phyloP scores from a whole-genome alignment of 495 filamentous ascomycete species.

The Opeltia flavorubescens region DNA sequence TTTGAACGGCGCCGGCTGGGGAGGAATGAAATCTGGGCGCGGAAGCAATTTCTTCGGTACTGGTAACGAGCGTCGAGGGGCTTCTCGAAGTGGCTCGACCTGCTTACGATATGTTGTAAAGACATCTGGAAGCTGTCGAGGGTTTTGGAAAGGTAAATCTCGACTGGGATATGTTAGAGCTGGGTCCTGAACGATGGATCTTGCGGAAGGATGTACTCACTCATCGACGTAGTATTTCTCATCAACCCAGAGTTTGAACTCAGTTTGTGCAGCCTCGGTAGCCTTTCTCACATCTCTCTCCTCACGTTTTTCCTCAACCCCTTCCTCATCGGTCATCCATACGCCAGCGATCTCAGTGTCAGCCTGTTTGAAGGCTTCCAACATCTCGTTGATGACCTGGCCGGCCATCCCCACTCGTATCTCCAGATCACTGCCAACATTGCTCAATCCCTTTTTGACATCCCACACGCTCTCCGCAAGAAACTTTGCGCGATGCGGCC shows the following conservation, averaged over 20 bases:
- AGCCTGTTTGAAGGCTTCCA: slow-evolving; percentile 29
- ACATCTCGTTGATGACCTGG: slow-evolving; percentile 37
- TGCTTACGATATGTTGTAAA: slow-evolving; percentile 56
- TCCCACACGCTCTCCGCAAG: slow-evolving; percentile 54
- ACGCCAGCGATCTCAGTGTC: slow-evolving; percentile 38
- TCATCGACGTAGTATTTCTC: slow-evolving; percentile 65
- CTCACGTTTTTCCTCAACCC: slow-evolving; percentile 48
- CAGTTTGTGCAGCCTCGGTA: slow-evolving; percentile 30
- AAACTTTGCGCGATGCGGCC: slow-evolving; percentile 53
- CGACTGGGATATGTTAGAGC: slow-evolving; percentile 26
- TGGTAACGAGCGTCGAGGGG: slow-evolving; percentile 36
- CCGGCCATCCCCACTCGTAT: slow-evolving; percentile 45
- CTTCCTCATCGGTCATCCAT: slow-evolving; percentile 56
- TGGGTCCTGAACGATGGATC: not conserved
- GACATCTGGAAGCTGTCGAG: slow-evolving; percentile 45
- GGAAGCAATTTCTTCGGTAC: slow-evolving; percentile 35
- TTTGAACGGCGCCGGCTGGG: slow-evolving; percentile 41
- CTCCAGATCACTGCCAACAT: slow-evolving; percentile 40
- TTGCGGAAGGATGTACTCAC: slow-evolving; percentile 29
- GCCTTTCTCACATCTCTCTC: slow-evolving; percentile 35
- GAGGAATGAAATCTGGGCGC: slow-evolving; percentile 37
- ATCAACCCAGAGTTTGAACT: slow-evolving; percentile 48
- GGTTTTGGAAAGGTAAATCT: slow-evolving; percentile 34
- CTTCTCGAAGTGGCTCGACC: slow-evolving; percentile 47
- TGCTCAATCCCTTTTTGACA: slow-evolving; percentile 40